Percentiles rank a stretch among this genome's conserved stretches.
phyloP scores from a whole-genome alignment of 805 yeast genomes.

The Saturnispora galanensis region DNA sequence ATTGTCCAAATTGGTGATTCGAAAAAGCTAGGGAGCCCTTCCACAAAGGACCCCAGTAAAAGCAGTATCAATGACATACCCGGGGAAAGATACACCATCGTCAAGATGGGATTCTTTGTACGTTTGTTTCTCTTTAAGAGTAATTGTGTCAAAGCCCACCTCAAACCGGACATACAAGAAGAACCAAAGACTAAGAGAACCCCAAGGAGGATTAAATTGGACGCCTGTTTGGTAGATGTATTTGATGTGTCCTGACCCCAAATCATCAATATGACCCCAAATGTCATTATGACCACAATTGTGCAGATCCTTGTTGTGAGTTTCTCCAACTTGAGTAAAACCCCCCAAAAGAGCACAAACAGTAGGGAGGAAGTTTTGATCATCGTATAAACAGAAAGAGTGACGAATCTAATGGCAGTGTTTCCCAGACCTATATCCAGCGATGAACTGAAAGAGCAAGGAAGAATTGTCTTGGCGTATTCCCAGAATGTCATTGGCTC shows the following conservation, averaged over 20 bases:
- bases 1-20: slow-evolving; percentile 52
- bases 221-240: neutral
- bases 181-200: slow-evolving; percentile 66
- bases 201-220: slow-evolving; percentile 37
- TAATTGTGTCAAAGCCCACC: slow-evolving; percentile 93
- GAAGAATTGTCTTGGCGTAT: slow-evolving; percentile 51
- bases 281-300: slow-evolving; percentile 70
- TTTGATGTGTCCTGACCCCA: slow-evolving; percentile 32
- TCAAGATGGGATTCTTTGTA: slow-evolving; percentile 67
- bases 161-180: slow-evolving; percentile 73
- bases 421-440: slow-evolving; percentile 94
- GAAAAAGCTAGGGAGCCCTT: slow-evolving; percentile 51
- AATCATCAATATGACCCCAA: slow-evolving; percentile 86
- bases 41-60: slow-evolving; percentile 53
- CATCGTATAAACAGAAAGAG: slow-evolving; percentile 85
- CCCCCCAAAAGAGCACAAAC: slow-evolving; percentile 83
- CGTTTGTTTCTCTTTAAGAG: slow-evolving; percentile 51
- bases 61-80: slow-evolving; percentile 62
- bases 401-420: slow-evolving; percentile 66
- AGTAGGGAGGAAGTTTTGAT: slow-evolving; percentile 81
- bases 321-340: slow-evolving; percentile 66
- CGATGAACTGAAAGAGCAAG: slow-evolving; percentile 81
- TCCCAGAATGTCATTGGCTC: slow-evolving; percentile 27
- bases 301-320: slow-evolving; percentile 57
- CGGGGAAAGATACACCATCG: slow-evolving; percentile 80